These are phyloP conservation scores for Trypanosoma avium DNA, from an alignment of 208 protist genomes.

Conservation along the genomic window DNA sequence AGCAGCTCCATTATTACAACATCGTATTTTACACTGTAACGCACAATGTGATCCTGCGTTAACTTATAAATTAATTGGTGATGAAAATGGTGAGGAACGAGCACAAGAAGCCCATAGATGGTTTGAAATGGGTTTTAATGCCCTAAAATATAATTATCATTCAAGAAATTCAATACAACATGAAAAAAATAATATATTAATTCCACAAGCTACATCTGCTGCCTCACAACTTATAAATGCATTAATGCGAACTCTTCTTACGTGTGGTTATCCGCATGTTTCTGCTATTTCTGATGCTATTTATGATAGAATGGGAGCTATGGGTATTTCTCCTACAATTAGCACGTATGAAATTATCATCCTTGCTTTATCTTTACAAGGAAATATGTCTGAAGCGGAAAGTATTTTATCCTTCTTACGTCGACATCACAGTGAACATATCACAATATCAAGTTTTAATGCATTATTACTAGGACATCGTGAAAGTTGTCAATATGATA, in stretches of 20 bases:
- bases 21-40: slow-evolving; percentile 62
- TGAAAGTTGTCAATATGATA: slow-evolving; percentile 66
- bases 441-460: slow-evolving; percentile 71
- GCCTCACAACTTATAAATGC: slow-evolving; percentile 73
- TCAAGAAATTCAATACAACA: neutral
- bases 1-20: slow-evolving; percentile 37
- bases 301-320: slow-evolving; percentile 82
- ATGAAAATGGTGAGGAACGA: slow-evolving; percentile 70
- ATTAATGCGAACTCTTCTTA: slow-evolving; percentile 74
- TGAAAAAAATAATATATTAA: too few species aligned
- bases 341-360: slow-evolving; percentile 81
- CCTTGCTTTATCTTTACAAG: slow-evolving; percentile 63
- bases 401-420: slow-evolving; percentile 70
- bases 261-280: slow-evolving; percentile 76
- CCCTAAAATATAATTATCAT: slow-evolving; percentile 22
- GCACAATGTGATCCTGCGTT: slow-evolving; percentile 71
- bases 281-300: slow-evolving; percentile 56
- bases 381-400: slow-evolving; percentile 78
- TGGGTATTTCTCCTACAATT: slow-evolving; percentile 66
- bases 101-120: slow-evolving; percentile 74
- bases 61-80: slow-evolving; percentile 77
- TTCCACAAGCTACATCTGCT: slow-evolving; percentile 31
- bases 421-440: slow-evolving; percentile 56
- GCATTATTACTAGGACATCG: slow-evolving; percentile 79
- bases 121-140: slow-evolving; percentile 63